Evolutionary conservation across 129 eudicot genomes (phyloP), one percentile per base, ranked within the genome.

Genomic region (Saposhnikovia divaricata): DNA sequence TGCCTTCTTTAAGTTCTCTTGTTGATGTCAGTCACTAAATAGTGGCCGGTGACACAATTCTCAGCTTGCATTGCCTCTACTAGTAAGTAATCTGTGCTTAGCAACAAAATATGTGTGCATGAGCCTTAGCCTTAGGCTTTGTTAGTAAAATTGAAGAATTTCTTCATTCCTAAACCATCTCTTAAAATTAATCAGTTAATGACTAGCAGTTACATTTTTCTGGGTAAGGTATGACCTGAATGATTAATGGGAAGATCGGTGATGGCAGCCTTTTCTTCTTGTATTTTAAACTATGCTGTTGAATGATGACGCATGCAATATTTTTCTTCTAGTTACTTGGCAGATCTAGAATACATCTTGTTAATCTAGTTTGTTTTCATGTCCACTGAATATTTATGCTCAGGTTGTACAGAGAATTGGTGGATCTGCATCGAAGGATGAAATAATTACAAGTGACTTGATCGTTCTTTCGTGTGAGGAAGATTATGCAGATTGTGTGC

Each of bases 401-500:
- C 93, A 93, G 98, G 92, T 89, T 55, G 81, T 88, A 46, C 97
- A 89, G 82, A 85, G 97, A 82, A 71, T 90, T 78, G 89, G 91
- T 45, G 81, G 97, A 88, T 87, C 89, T 79, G 85, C 75, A 50
- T 43, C 85, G 74, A 91, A 85, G 76, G 87, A 78, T 72, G 89
- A 87, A 73, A 84, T 82, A 74, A 21, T 85, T 83, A 89, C 87
- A 0, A 90, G 83, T 76, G 87, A 87, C 76, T 85, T 86, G 72
- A 75, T 93, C 87, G 83, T 93, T 83, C 77, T 93, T 79, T 91
- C 98, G 45, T 89, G 98, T 81, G 98, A 93, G 87, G 97, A 91
- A 83, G 97, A 91, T 85, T 87, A 91, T 82, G 85, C 85, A 73
- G 81, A 75, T 38, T 91, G 98, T 81, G 72, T 87, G 72, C 93